Conservation (phyloP, 805 yeast genomes). For the Saccharomycopsis malanga region DNA sequence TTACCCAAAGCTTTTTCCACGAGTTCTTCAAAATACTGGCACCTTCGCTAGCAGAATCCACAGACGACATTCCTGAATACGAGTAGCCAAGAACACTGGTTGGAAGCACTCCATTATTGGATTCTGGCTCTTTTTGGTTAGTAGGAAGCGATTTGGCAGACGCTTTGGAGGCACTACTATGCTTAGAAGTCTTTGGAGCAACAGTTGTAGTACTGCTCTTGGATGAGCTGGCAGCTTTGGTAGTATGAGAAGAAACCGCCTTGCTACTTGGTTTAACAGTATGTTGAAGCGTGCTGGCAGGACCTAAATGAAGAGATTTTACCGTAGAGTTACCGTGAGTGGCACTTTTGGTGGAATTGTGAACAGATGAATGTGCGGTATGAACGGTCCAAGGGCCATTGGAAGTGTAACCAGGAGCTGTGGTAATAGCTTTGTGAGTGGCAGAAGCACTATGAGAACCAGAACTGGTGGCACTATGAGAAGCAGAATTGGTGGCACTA, state of each 20-base stretch:
- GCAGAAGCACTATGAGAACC: not conserved
- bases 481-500: not conserved
- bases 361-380: not conserved
- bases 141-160: too few species aligned
- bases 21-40: slow-evolving; percentile 1
- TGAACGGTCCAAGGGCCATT: not conserved
- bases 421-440: not conserved
- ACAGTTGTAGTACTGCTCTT: not conserved
- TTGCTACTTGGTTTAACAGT: too few species aligned
- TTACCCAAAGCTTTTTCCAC: slow-evolving; percentile 15
- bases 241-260: not conserved
- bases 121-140: not conserved
- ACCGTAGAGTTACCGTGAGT: not conserved
- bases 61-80: slow-evolving; percentile 2
- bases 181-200: not conserved
- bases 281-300: too few species aligned
- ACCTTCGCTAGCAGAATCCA: slow-evolving; percentile 8
- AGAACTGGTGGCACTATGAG: not conserved
- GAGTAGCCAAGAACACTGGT: slow-evolving; percentile 7
- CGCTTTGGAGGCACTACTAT: too few species aligned
- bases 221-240: not conserved
- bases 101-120: not conserved
- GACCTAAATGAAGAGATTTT: not conserved
- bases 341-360: not conserved
- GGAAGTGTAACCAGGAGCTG: not conserved